Percentiles rank a stretch among this genome's conserved stretches.
These are phyloP conservation scores for Teratosphaeriaceae sp. DNA, from an alignment of 2,329 filamentous ascomycete species.

Conservation along the genomic window DNA sequence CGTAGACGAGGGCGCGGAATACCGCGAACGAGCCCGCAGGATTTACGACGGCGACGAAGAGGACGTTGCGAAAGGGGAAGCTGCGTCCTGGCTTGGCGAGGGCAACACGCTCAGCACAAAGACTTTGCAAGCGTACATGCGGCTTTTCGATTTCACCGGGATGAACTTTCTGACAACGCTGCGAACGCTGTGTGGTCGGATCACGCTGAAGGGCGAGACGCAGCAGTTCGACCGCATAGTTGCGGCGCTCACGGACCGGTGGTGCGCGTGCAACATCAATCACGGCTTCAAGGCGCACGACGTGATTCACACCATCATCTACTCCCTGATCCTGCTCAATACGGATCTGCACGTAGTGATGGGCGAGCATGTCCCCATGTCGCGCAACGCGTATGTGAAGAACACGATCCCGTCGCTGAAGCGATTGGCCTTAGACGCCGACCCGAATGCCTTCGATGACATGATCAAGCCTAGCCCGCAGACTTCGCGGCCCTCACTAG, in stretches of 20 bases:
- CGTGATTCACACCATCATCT: constrained; percentile 94
- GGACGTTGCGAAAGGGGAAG: constrained; percentile 69
- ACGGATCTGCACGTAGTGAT: constrained; percentile 94
- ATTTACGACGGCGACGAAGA: constrained; percentile 83
- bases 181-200: constrained; percentile 70
- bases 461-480: constrained; percentile 19
- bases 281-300: constrained; percentile 92
- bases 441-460: constrained; percentile 56
- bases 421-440: constrained; percentile 67
- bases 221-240: constrained; percentile 95
- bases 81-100: constrained; percentile 84
- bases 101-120: constrained; percentile 45
- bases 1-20: constrained; percentile 46
- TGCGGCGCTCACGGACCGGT: constrained; percentile 79
- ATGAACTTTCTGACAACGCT: constrained; percentile 73
- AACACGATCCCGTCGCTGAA: constrained; percentile 90
- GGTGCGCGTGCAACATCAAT: constrained; percentile 87
- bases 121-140: constrained; percentile 76
- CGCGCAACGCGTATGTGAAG: constrained; percentile 85
- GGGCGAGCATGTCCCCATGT: constrained; percentile 97
- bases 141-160: constrained; percentile 78
- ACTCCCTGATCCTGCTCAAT: constrained; percentile 90
- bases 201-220: constrained; percentile 83
- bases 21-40: constrained; percentile 68
- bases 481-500: constrained; percentile 20